Base-by-base conservation (phyloP, 1,284 basidiomycete species). In the Grifola frondosa region DNA sequence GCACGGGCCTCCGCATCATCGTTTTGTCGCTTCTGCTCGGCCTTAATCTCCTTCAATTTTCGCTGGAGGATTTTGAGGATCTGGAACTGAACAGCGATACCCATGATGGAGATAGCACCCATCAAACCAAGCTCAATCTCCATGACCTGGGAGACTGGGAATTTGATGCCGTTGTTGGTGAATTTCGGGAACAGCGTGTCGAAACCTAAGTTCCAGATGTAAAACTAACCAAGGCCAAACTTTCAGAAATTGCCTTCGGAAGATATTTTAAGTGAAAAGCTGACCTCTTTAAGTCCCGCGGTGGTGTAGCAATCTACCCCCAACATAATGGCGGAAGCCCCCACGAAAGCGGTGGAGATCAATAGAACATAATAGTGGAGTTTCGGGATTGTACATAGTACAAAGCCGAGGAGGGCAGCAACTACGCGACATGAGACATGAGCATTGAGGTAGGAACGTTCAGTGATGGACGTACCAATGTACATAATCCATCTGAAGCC, bases 281-380 rank as follows among this genome's bases (percentile, higher is more conserved):
- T 51, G 52, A 88, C 88, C 75, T 97, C 95, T 70, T 97, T 97
- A 45, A 97, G 76, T 19, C 88, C 89, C 5, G 86, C 89, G 6
- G 89, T 87, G 3, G 91, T 89, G 64, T 84, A 97, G 66, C 95
- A 97, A 66, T 98, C 95, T 38, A 97, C 81, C 8, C 94, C 94
- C 16, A 97, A 74, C 46, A 94, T 91, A 61, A 96, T 84, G 1
- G 91, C 86, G n/a, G 88, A 88, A n/a, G 92, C 84, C 17, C 95
- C 95, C 44, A 96, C 87, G 53, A 90, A 75, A 20, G 90, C 88
- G 20, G 93, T 96, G 36, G 89, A 84, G 34, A 88, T 67, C 51
- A 96, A 80, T 33, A 94, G 67, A 56, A 90, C 73, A 60, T 88
- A 82, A 66, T 88, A 88, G 64, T 93, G 89, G 51, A 88, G 49